Conservation (phyloP, 2,329 filamentous ascomycete species). For the Aspergillus tubingensis region DNA sequence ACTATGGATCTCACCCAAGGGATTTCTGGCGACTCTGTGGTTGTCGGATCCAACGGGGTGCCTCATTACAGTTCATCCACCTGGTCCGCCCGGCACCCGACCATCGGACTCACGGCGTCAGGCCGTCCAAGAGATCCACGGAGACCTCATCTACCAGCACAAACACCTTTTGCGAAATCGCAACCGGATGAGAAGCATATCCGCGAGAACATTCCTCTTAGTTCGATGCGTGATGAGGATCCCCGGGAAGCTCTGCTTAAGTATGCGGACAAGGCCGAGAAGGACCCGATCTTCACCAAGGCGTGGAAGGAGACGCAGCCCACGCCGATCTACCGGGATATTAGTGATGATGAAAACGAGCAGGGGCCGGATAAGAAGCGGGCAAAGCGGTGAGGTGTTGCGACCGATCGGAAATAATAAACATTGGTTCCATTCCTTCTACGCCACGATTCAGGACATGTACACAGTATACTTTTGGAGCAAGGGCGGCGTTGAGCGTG, state of each 20-base stretch:
- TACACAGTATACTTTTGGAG: neutral
- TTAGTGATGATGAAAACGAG: constrained; percentile 79
- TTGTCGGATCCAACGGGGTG: constrained; percentile 69
- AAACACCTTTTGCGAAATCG: constrained; percentile 87
- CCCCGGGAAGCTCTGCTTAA: constrained; percentile 90
- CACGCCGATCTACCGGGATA: constrained; percentile 83
- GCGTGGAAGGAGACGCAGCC: constrained; percentile 93
- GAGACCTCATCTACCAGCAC: constrained; percentile 77
- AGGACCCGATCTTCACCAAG: constrained; percentile 90
- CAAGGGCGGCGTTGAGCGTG: constrained; percentile 2
- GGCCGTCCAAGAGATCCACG: constrained; percentile 78
- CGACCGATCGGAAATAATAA: neutral
- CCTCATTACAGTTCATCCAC: constrained; percentile 73
- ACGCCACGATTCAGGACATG: neutral
- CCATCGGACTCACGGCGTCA: constrained; percentile 73
- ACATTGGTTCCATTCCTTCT: neutral
- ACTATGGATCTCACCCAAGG: constrained; percentile 82
- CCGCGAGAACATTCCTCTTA: constrained; percentile 82
- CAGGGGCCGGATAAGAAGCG: constrained; percentile 69
- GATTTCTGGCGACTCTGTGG: constrained; percentile 78
- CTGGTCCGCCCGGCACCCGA: constrained; percentile 64
- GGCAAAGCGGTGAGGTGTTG: constrained; percentile 31
- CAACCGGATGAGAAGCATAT: constrained; percentile 90
- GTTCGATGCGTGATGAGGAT: constrained; percentile 93
- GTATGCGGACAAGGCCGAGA: constrained; percentile 90